Percentiles rank a stretch among this genome's conserved stretches.
phyloP scores from a whole-genome alignment of 2,329 filamentous ascomycete genomes.

The Diaporthe destruens region DNA sequence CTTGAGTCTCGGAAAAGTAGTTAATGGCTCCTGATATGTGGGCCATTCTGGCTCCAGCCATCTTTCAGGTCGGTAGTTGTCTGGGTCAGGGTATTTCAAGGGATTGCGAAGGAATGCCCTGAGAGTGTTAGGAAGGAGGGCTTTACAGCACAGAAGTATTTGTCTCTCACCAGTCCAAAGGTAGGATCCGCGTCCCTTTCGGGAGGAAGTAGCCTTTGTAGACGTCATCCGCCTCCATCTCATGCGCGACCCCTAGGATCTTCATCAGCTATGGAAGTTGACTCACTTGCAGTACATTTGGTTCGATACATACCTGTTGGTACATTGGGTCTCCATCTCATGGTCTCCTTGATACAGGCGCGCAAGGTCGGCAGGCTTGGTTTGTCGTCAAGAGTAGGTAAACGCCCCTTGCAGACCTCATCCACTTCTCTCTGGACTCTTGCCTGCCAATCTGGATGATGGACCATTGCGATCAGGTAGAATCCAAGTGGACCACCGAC shows the following conservation, averaged over 20 bases:
- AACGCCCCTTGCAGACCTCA: neutral
- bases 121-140: neutral
- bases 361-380: neutral
- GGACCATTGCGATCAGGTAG: constrained; percentile 10
- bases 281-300: no score
- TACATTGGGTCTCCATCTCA: constrained; percentile 21
- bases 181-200: neutral
- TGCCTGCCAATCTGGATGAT: constrained; percentile 9
- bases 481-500: neutral
- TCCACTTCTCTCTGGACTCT: constrained; percentile 16
- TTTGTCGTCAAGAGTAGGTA: neutral
- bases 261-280: neutral
- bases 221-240: constrained; percentile 16
- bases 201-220: neutral
- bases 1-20: neutral
- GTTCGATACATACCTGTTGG: neutral
- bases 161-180: neutral
- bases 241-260: constrained; percentile 5
- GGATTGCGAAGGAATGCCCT: constrained; percentile 17
- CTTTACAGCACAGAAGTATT: no score
- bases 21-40: constrained; percentile 5
- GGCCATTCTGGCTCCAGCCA: constrained; percentile 12
- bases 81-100: neutral
- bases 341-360: constrained; percentile 17
- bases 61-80: constrained; percentile 5